A percentile compares a stretch with the other conserved stretches of the same genome.
phyloP scores from a whole-genome alignment of 2,329 filamentous ascomycete genomes.

The Stagonosporopsis tanaceti region DNA sequence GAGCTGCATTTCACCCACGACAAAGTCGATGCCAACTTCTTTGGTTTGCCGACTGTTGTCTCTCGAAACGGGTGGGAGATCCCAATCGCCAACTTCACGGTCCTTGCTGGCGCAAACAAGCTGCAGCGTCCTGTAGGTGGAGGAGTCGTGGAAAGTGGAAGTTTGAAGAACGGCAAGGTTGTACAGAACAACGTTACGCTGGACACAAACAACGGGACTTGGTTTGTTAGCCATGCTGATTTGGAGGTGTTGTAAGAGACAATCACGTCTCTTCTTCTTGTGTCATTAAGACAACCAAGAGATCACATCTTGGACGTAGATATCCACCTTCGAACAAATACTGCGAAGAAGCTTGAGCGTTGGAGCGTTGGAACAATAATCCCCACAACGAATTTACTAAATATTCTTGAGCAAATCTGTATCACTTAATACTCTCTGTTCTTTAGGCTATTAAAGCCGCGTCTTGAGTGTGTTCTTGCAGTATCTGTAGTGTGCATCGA shows the following conservation, averaged over 20 bases:
- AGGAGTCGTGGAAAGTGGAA: conserved; percentile 64
- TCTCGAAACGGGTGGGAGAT: conserved; percentile 70
- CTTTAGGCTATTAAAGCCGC: no score
- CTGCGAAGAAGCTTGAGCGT: no score
- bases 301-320: no score
- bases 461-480: no score
- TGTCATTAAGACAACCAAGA: not conserved
- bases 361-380: no score
- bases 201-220: conserved; percentile 45
- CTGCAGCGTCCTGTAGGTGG: conserved; percentile 60
- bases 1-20: conserved; percentile 64
- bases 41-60: conserved; percentile 67
- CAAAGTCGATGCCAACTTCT: conserved; percentile 69
- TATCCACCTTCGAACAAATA: no score
- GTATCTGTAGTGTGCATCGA: no score
- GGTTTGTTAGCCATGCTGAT: conserved; percentile 43
- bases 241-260: conserved; percentile 32
- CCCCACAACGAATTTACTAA: no score
- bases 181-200: conserved; percentile 47
- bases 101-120: conserved; percentile 67
- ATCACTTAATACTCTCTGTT: no score
- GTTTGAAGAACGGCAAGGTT: conserved; percentile 58
- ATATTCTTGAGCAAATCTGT: no score
- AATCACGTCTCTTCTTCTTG: not conserved
- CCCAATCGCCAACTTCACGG: conserved; percentile 73